These are phyloP conservation scores for Fusarium humuli DNA, from an alignment of 2,329 filamentous ascomycete genomes.

Conservation along the genomic window DNA sequence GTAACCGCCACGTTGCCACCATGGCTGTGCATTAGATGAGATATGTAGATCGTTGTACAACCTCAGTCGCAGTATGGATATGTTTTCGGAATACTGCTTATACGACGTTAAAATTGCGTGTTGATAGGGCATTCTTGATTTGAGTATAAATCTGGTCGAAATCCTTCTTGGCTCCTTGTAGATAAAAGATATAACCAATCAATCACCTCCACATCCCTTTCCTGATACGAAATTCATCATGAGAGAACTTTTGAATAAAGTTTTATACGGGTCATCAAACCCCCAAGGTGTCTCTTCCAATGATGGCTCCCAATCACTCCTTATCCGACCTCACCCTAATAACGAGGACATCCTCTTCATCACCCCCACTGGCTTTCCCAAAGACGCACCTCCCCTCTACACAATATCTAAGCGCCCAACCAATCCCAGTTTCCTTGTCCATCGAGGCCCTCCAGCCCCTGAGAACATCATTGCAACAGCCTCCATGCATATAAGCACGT, in stretches of 20 bases:
- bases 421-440: conserved; percentile 30
- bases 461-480: conserved; percentile 35
- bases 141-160: not conserved
- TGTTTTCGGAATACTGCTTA: not conserved
- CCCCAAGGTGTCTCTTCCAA: conserved; percentile 10
- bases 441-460: conserved; percentile 29
- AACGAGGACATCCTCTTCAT: conserved; percentile 25
- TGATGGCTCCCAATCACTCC: conserved; percentile 20
- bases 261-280: conserved; percentile 21
- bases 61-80: not conserved
- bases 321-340: conserved; percentile 15
- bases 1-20: not conserved
- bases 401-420: conserved; percentile 25
- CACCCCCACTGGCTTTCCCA: conserved; percentile 21
- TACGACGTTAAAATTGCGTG: not conserved
- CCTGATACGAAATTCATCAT: not conserved
- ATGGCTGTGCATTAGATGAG: conserved; percentile 7
- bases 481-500: conserved; percentile 32
- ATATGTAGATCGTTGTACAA: not conserved
- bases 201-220: not conserved
- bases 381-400: conserved; percentile 37
- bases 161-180: not conserved
- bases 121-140: too few relatives aligned
- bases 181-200: not conserved
- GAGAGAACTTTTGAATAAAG: conserved; percentile 28